Percentiles rank a stretch among this genome's conserved stretches.
Conservation (phyloP, 805 yeast genomes). For the Cyberlindnera euphorbiiphila region DNA sequence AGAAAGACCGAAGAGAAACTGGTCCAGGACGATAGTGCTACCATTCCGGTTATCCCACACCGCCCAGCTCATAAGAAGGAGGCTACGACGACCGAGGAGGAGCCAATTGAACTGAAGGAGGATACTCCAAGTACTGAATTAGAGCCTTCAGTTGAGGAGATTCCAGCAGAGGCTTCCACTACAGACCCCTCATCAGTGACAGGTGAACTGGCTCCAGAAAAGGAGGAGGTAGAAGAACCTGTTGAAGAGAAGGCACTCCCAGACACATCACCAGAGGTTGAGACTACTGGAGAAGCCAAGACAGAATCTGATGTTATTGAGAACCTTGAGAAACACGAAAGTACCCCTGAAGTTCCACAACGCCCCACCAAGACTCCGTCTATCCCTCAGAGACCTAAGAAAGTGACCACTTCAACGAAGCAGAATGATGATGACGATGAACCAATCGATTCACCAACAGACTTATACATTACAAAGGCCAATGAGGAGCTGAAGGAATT, state of each 20-base stretch:
- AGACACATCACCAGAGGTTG: no score
- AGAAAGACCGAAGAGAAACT: neutral
- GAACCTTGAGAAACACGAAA: neutral
- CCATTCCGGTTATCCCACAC: conserved; percentile 12
- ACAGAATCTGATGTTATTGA: neutral
- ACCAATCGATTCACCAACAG: conserved; percentile 1
- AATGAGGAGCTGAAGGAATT: conserved; percentile 9
- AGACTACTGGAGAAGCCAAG: neutral
- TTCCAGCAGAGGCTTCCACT: no score
- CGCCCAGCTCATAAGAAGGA: conserved; percentile 4
- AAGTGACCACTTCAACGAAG: neutral
- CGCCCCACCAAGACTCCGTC: conserved; percentile 10
- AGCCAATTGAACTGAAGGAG: neutral
- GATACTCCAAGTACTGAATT: neutral
- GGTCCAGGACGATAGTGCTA: neutral
- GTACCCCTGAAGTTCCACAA: conserved; percentile 8
- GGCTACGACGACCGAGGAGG: neutral
- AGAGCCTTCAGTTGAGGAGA: no score
- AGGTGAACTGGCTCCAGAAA: no score
- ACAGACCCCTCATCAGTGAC: no score
- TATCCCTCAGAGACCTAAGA: conserved; percentile 14
- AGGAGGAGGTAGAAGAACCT: conserved; percentile 1
- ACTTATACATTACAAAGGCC: neutral
- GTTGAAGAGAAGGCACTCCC: conserved; percentile 1
- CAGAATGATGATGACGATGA: neutral